A percentile compares a stretch with the other conserved stretches of the same genome.
phyloP scores from a whole-genome alignment of 495 filamentous ascomycete genomes.

The Stereocaulon alpinum region DNA sequence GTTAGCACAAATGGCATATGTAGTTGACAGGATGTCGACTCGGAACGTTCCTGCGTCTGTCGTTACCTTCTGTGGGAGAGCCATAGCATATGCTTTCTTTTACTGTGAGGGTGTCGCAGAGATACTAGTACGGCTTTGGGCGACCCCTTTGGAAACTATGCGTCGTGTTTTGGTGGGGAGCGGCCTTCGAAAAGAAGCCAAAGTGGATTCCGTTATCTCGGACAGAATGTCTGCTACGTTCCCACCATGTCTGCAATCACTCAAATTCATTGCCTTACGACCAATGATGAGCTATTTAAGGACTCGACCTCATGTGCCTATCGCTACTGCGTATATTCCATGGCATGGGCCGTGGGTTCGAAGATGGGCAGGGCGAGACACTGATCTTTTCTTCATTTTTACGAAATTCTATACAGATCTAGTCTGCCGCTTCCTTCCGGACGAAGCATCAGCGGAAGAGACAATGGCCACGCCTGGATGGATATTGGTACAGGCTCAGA shows the following conservation, averaged over 20 bases:
- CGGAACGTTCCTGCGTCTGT: constrained; percentile 83
- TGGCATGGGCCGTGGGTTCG: constrained; percentile 83
- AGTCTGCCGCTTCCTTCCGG: constrained; percentile 66
- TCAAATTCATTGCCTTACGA: constrained; percentile 61
- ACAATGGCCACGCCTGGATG: constrained; percentile 63
- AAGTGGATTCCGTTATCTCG: constrained; percentile 28
- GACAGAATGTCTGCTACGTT: constrained; percentile 59
- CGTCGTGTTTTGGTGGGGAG: constrained; percentile 62
- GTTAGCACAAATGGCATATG: constrained; percentile 74
- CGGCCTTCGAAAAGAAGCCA: constrained; percentile 35
- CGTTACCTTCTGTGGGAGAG: constrained; percentile 89
- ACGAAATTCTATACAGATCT: constrained; percentile 83
- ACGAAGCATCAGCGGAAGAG: constrained; percentile 53
- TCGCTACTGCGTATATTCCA: constrained; percentile 59
- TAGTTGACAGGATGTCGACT: constrained; percentile 85
- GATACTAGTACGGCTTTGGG: constrained; percentile 76
- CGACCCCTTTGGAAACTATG: constrained; percentile 51
- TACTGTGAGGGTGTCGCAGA: constrained; percentile 88
- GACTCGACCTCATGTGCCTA: constrained; percentile 52
- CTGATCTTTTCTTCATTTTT: constrained; percentile 89
- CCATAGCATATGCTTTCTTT: constrained; percentile 90
- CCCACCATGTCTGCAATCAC: constrained; percentile 55
- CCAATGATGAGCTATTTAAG: constrained; percentile 56
- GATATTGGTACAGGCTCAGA: constrained; percentile 74
- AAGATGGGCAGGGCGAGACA: constrained; percentile 83